Evolutionary conservation across 345 rosid genomes (phyloP).

Genomic region (Brassica cretica): DNA sequence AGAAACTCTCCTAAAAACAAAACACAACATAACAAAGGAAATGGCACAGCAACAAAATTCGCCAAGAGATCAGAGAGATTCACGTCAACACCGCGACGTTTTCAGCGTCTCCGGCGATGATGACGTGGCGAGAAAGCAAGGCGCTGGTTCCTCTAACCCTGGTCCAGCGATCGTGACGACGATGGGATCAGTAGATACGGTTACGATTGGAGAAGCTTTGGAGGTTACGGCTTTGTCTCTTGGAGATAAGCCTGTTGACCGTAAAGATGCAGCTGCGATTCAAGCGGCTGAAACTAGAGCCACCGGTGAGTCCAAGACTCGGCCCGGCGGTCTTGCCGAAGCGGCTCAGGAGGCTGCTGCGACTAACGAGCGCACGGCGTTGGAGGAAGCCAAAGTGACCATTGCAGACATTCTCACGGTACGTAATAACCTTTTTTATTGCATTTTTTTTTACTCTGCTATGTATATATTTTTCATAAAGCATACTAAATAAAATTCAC

Average conservation of each 20-base stretch:
- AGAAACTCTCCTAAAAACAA: not conserved
- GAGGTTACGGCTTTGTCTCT: conserved; percentile 49
- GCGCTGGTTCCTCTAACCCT: conserved; percentile 30
- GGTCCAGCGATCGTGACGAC: conserved; percentile 17
- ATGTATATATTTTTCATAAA: not conserved
- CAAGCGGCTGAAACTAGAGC: conserved; percentile 57
- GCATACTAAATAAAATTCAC: not conserved
- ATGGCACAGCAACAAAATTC: conserved; percentile 23
- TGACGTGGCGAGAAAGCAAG: conserved; percentile 24
- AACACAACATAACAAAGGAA: conserved; percentile 3
- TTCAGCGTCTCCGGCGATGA: conserved; percentile 43
- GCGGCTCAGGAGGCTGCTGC: conserved; percentile 52
- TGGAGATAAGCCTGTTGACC: conserved; percentile 56
- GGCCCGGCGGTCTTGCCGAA: conserved; percentile 47
- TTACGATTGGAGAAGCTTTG: conserved; percentile 58
- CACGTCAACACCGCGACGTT: conserved; percentile 34
- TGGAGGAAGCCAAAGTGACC: conserved; percentile 43
- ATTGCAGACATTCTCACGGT: conserved; percentile 49
- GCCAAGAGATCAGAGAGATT: not conserved
- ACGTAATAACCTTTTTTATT: conserved; percentile 1
- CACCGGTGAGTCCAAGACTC: conserved; percentile 26
- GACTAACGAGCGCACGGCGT: conserved; percentile 31
- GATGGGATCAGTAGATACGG: conserved; percentile 27
- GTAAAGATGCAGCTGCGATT: conserved; percentile 56
- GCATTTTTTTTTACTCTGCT: not conserved